Evolutionary conservation across 371 early-diverging fungal genomes (phyloP), one percentile per base, ranked within the genome.

Genomic region (Mucor lusitanicus): DNA sequence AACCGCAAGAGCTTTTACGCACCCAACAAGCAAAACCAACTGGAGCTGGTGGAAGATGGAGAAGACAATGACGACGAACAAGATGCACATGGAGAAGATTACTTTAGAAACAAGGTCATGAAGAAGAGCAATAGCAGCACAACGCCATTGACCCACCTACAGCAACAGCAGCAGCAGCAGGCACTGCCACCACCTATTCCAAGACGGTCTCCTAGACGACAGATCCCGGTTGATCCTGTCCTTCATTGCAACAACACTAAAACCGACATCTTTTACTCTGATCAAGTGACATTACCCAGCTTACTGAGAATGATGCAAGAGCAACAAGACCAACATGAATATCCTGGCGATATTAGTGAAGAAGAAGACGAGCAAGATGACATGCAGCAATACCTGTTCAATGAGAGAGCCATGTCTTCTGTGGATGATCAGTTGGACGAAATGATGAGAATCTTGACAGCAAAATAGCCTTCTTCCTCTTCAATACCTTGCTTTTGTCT

Each of bases 191-290:
- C 82, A 2, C 79, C 79, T 39, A 64, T 82, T 21, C 82, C 82
- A 58, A 70, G 59, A 42, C 64, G 78, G n/a, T 82, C 82, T 1
- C 79, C 82, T 11, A 69, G 70, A 19, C 70, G 82, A 61, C 68
- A 37, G 42, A 50, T 64, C 48, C 40, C 63, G 59, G 32, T 6
- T 32, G 55, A 37, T 58, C 33, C 32, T 40, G 42, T 35, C 50
- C 6, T n/a, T 27, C 33, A 40, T 30, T 42, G 39, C 33, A 33
- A 33, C 27, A 37, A 46, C 21, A 61, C 71, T 15, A 70, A 72
- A 13, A 78, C 78, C 8, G 77, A 78, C 59, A 67, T 83, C 15
- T 83, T 80, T 56, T 76, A 80, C 53, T 79, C 83, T 8, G 68
- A 73, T 21, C 67, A 78, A 37, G 71, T 71, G 2, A 76, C 75